These are phyloP conservation scores for Akanthomyces muscarius DNA, from an alignment of 2,329 filamentous ascomycete genomes.

Conservation along the genomic window DNA sequence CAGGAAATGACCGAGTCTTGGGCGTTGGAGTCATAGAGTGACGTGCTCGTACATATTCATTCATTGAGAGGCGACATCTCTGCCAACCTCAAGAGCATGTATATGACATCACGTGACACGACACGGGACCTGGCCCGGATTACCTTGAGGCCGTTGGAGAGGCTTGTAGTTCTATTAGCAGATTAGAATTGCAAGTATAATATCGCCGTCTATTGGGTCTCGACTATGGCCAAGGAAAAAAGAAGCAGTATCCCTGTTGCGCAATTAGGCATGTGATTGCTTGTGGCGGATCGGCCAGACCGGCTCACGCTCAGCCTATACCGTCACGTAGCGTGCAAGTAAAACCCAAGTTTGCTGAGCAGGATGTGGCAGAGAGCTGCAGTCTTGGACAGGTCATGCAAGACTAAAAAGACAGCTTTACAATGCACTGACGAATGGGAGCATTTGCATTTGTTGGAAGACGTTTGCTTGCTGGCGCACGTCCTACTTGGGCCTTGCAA, in stretches of 20 bases:
- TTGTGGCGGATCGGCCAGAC: background rate
- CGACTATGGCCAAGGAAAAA: background rate
- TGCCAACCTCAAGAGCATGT: background rate
- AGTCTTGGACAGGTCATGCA: background rate
- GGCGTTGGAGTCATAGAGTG: too few relatives aligned
- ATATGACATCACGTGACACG: background rate
- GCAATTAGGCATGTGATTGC: conserved; percentile 4
- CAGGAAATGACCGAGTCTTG: too few relatives aligned
- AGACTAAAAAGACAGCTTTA: background rate
- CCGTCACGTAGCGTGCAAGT: background rate
- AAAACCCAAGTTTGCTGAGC: background rate
- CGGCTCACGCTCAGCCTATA: background rate
- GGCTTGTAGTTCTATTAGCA: too few relatives aligned
- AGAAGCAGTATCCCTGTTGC: background rate
- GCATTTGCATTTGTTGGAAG: background rate
- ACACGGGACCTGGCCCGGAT: background rate
- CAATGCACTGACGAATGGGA: background rate
- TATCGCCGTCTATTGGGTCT: background rate
- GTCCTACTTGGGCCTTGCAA: background rate
- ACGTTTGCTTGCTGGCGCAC: background rate
- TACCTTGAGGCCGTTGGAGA: background rate
- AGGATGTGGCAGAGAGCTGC: background rate
- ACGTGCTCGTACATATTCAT: background rate
- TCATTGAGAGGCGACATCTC: background rate
- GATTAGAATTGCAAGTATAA: background rate